Percentiles rank a stretch among this genome's conserved stretches.
These are phyloP conservation scores for Neofusicoccum cordaticola DNA, from an alignment of 2,329 filamentous ascomycete species.

Conservation along the genomic window DNA sequence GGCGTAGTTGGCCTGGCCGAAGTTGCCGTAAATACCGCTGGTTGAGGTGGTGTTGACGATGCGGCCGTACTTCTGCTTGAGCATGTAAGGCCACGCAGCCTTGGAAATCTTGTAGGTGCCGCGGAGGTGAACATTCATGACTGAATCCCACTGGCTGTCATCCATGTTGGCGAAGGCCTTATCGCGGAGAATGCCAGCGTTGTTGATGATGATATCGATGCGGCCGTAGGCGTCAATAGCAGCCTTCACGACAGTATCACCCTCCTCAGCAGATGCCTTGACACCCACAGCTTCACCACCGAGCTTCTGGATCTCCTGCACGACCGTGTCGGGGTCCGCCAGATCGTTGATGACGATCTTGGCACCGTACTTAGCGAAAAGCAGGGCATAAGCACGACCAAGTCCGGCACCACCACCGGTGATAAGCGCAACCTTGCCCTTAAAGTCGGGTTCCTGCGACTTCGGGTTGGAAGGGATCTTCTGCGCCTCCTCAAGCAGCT, in stretches of 20 bases:
- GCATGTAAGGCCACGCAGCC: conserved; percentile 94
- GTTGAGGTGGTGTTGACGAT: conserved; percentile 96
- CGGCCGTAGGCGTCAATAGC: conserved; percentile 93
- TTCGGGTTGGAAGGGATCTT: conserved; percentile 70
- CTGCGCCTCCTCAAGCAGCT: conserved; percentile 77
- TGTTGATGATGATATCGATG: conserved; percentile 95
- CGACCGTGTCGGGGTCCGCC: conserved; percentile 84
- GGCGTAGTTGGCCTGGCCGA: conserved; percentile 96
- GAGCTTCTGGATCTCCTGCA: conserved; percentile 84
- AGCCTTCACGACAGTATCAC: conserved; percentile 84
- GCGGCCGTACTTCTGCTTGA: conserved; percentile 98
- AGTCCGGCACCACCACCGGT: conserved; percentile 88
- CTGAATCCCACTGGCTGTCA: conserved; percentile 86
- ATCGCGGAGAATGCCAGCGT: conserved; percentile 94
- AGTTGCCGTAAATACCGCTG: conserved; percentile 97
- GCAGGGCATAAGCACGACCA: conserved; percentile 83
- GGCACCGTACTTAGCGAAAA: conserved; percentile 80
- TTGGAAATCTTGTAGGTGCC: conserved; percentile 97
- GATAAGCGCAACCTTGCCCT: conserved; percentile 78
- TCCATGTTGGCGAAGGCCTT: conserved; percentile 99
- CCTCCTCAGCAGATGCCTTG: conserved; percentile 91
- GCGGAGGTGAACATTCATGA: conserved; percentile 86
- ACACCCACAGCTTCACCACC: conserved; percentile 90
- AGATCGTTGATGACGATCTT: conserved; percentile 94
- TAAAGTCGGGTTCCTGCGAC: conserved; percentile 75